Evolutionary conservation across 495 filamentous ascomycete species (phyloP).

Genomic region (Neurospora terricola): DNA sequence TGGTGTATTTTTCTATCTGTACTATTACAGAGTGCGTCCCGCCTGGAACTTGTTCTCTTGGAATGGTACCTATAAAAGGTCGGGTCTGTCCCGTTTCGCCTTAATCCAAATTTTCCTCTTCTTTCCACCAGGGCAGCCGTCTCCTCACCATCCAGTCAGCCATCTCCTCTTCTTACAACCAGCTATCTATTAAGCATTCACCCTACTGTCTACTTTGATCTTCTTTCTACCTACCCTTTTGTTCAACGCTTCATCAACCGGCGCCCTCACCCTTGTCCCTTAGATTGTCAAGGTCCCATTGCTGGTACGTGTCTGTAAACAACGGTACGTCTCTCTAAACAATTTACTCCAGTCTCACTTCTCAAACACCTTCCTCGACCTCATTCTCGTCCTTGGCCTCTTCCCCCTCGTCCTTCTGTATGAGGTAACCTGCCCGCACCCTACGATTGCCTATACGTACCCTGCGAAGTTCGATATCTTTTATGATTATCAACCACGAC

Average conservation of each 20-base stretch:
- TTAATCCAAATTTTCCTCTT: background rate
- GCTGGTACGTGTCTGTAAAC: background rate
- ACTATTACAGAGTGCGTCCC: background rate
- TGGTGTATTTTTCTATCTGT: background rate
- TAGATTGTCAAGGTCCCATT: background rate
- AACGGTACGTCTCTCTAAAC: background rate
- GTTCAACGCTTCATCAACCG: background rate
- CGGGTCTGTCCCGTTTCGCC: background rate
- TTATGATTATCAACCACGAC: background rate
- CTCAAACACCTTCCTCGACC: background rate
- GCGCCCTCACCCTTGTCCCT: background rate
- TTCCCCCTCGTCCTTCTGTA: background rate
- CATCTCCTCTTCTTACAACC: background rate
- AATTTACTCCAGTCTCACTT: background rate
- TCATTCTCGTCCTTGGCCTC: background rate
- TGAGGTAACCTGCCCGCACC: background rate
- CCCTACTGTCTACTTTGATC: background rate
- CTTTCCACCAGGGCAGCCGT: background rate
- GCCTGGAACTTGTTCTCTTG: background rate
- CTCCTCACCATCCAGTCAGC: background rate
- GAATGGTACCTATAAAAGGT: background rate
- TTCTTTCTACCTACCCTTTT: background rate
- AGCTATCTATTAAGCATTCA: background rate
- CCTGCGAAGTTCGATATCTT: background rate
- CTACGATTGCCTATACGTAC: background rate